Base-by-base conservation (phyloP, 1,139 yeast species). In the Pichia sp. region DNA sequence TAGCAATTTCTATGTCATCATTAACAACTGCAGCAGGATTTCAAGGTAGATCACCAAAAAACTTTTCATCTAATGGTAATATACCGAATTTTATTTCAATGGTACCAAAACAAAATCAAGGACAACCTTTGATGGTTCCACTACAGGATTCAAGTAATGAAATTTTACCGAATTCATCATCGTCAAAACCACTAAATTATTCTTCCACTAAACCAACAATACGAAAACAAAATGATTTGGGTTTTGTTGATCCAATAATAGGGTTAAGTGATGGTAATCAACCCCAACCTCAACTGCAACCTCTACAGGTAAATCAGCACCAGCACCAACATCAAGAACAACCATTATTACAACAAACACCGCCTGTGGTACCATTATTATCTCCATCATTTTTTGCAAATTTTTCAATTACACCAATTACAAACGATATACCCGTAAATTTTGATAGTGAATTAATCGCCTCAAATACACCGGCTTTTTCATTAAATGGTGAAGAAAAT, bases 1-100 rank as follows among this genome's bases (percentile, higher is more conserved):
- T 63, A 36, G 60, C 65, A 0, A 53, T 63, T 47, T 57, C 56
- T 42, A 49, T 60, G 47, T 45, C 55, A 19, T 18, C 52, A 11
- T 19, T 52, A 14, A 28, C 50, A n/a, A 43, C 33, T 29, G 9
- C 45, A 4, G 14, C 43, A 13, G 29, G 30, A 19, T 46, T 49
- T 18, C 47, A 46, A 29, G 45, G 28, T 44, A 6, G 8, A 16
- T 16, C 31, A 11, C 5, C 28, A 30, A 30, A 22, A 22, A 22
- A 7, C 5, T 14, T 29, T 2, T n/a, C 29, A 39, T 39, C 42
- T 25, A 39, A 39, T 22, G 29, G 18, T 19, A 36, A 3, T 34
- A 11, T n/a, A 11, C 18, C 41, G 11, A 38, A 25, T 39, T 39
- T 39, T 14, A 39, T 39, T 22, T 22, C 42, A 14, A 39, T 22